Conservation (phyloP, 2,329 filamentous ascomycete species). For the Colletotrichum truncatum region DNA sequence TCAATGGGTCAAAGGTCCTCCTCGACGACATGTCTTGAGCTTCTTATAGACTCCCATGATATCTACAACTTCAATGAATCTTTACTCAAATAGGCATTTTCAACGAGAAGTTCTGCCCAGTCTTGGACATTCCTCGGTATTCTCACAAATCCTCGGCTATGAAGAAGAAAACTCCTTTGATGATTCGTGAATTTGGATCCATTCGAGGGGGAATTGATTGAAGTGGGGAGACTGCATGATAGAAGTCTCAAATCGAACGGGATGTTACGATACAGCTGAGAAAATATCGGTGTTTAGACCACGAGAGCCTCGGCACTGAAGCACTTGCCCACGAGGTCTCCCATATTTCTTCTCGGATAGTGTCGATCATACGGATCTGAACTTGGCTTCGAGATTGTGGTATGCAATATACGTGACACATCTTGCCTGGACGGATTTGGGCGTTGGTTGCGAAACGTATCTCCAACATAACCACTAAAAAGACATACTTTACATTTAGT, state of each 20-base stretch:
- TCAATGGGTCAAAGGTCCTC: neutral
- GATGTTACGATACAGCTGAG: neutral
- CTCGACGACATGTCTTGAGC: neutral
- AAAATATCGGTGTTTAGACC: neutral
- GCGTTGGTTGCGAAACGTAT: neutral
- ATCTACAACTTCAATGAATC: neutral
- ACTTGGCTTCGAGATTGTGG: neutral
- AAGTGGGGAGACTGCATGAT: neutral
- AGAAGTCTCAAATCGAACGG: neutral
- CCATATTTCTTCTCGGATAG: conserved; percentile 3
- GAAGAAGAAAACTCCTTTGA: neutral
- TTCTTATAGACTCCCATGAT: conserved; percentile 10
- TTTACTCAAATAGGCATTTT: conserved; percentile 12
- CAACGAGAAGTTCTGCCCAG: conserved; percentile 6
- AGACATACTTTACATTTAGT: neutral
- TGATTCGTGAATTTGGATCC: neutral
- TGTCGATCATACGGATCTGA: neutral
- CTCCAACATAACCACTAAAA: neutral
- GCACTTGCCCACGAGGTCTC: neutral
- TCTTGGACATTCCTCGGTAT: neutral
- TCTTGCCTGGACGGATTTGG: neutral
- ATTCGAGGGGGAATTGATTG: neutral
- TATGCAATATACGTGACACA: neutral
- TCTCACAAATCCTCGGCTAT: neutral
- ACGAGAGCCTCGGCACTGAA: neutral